phyloP scores from a whole-genome alignment of 2,329 filamentous ascomycete species.

The Verticillium albo-atrum region DNA sequence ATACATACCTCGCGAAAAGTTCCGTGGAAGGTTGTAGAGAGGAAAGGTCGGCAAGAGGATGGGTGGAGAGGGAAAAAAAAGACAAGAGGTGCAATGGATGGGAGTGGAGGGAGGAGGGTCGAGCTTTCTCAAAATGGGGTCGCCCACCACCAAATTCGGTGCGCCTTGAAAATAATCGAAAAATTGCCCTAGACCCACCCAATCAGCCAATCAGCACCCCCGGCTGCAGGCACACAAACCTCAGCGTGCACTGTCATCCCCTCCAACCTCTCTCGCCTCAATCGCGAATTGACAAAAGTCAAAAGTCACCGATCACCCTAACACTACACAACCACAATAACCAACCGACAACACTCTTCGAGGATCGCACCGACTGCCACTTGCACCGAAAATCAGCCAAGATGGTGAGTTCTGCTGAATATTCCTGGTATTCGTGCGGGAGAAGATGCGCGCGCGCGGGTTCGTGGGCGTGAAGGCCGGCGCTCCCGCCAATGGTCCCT shows the following conservation, averaged over 20 bases:
- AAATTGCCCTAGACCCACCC: slow-evolving; percentile 34
- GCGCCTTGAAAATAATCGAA: slow-evolving; percentile 21
- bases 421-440: not conserved
- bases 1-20: slow-evolving; percentile 40
- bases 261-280: not conserved
- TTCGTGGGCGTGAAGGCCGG: not conserved
- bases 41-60: slow-evolving; percentile 3
- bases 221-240: slow-evolving; percentile 2
- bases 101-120: not conserved
- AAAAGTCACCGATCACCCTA: not conserved
- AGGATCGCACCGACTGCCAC: slow-evolving; percentile 60
- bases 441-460: slow-evolving; percentile 1
- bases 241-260: not conserved
- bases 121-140: not conserved
- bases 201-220: slow-evolving; percentile 6
- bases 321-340: not conserved
- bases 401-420: slow-evolving; percentile 48
- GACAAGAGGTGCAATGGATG: too few species aligned
- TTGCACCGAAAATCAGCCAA: slow-evolving; percentile 46
- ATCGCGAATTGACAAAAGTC: not conserved
- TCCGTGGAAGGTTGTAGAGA: slow-evolving; percentile 6
- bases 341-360: slow-evolving; percentile 45
- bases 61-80: slow-evolving; percentile 7
- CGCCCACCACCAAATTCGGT: not conserved
- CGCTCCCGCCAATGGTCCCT: not conserved